Conservation (phyloP, 1,139 yeast genomes). For the Blastobotrys buckinghamii region DNA sequence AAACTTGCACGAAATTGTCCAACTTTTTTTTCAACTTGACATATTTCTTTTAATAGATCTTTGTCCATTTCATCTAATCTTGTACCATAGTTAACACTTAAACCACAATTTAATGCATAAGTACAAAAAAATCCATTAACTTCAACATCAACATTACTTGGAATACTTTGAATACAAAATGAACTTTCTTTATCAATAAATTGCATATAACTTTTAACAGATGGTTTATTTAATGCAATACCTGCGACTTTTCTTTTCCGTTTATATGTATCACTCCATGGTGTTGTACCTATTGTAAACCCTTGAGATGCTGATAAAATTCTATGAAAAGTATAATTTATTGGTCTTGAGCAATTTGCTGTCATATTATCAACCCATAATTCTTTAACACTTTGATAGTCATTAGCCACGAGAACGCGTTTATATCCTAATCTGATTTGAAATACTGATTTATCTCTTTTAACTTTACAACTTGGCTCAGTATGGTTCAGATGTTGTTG, state of each 20-base stretch:
- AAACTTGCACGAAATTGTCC: conserved; percentile 59
- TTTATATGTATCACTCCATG: conserved; percentile 51
- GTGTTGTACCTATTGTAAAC: conserved; percentile 71
- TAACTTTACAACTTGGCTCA: too few relatives aligned
- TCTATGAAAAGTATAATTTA: conserved; percentile 60
- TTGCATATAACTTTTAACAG: conserved; percentile 30
- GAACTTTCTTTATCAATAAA: conserved; percentile 44
- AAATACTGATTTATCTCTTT: conserved; percentile 39
- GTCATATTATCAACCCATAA: conserved; percentile 51
- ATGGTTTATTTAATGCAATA: conserved; percentile 41
- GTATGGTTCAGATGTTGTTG: not conserved
- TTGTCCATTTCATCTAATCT: conserved; percentile 40
- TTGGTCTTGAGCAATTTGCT: conserved; percentile 63
- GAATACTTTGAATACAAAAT: conserved; percentile 19
- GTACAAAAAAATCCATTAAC: conserved; percentile 44
- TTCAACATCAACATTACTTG: conserved; percentile 33
- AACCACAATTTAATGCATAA: conserved; percentile 52
- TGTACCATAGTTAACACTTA: conserved; percentile 57
- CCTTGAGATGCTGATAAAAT: conserved; percentile 54
- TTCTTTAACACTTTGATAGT: conserved; percentile 46
- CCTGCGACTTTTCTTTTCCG: conserved; percentile 51
- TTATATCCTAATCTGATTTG: conserved; percentile 58
- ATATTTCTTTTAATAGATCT: conserved; percentile 47
- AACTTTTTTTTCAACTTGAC: conserved; percentile 58
- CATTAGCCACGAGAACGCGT: conserved; percentile 59